Conservation (phyloP, 768 basidiomycete species). For the Tricholoma hemisulphureum region DNA sequence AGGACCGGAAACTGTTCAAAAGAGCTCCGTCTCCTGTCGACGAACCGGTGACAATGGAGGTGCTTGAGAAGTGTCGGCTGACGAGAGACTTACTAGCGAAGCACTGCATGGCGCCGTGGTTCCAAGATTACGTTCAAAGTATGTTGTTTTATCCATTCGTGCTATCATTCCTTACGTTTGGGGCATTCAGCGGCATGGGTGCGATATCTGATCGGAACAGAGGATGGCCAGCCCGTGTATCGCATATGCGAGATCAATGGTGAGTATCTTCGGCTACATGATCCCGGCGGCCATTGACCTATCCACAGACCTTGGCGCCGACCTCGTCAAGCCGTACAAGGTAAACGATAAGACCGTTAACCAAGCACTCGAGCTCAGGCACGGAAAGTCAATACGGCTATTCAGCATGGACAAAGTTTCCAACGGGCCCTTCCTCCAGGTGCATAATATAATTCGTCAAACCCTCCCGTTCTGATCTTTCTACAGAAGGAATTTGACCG, state of each 20-base stretch:
- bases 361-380: conserved; percentile 69
- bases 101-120: conserved; percentile 76
- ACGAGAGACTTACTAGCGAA: conserved; percentile 72
- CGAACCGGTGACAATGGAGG: conserved; percentile 50
- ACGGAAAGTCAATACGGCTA: conserved; percentile 60
- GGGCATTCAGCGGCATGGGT: conserved; percentile 72
- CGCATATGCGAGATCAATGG: conserved; percentile 79
- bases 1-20: conserved; percentile 49
- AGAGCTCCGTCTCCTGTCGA: conserved; percentile 45
- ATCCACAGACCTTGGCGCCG: conserved; percentile 46
- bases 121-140: conserved; percentile 82
- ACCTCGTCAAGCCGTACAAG: conserved; percentile 65
- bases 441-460: conserved; percentile 33
- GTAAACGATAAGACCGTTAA: conserved; percentile 65
- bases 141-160: conserved; percentile 9
- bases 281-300: background rate
- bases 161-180: conserved; percentile 1
- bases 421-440: conserved; percentile 63
- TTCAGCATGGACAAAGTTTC: conserved; percentile 88
- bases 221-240: conserved; percentile 61
- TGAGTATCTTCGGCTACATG: conserved; percentile 38
- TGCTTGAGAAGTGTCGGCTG: conserved; percentile 62
- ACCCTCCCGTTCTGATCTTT: conserved; percentile 1
- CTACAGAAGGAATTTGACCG: conserved; percentile 73
- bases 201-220: conserved; percentile 73